Percentiles rank a stretch among this genome's conserved stretches.
Conservation (phyloP, 192 early-diverging fungal genomes). For the Coemansia furcata region DNA sequence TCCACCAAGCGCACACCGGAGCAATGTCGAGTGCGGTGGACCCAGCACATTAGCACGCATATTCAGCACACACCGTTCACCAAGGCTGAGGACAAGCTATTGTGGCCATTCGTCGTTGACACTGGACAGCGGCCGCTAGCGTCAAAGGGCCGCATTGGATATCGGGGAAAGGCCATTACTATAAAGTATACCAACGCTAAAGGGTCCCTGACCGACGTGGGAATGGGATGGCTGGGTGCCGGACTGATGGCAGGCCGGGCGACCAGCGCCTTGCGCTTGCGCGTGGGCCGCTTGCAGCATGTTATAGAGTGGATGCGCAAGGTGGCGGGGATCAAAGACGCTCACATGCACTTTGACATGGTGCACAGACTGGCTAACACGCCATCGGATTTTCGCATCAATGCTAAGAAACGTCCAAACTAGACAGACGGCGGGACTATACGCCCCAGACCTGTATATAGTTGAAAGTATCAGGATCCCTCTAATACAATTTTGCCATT, state of each 20-base stretch:
- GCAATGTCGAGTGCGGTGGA: constrained; percentile 22
- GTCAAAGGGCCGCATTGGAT: neutral
- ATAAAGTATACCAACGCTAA: neutral
- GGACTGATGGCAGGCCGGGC: constrained; percentile 10
- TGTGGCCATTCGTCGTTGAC: constrained; percentile 26
- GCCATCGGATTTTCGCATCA: constrained; percentile 14
- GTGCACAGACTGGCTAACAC: constrained; percentile 26
- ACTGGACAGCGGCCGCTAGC: neutral
- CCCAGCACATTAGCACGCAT: constrained; percentile 16
- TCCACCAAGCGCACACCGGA: neutral
- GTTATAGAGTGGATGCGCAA: constrained; percentile 23
- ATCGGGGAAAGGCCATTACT: constrained; percentile 1
- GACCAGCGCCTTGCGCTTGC: neutral
- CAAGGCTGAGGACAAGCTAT: constrained; percentile 14
- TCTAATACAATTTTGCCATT: neutral
- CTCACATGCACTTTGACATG: constrained; percentile 19
- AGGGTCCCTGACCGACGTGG: neutral
- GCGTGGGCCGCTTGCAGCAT: constrained; percentile 8
- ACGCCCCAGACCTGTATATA: neutral
- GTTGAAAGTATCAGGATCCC: neutral
- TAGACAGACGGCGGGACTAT: neutral
- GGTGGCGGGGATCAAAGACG: constrained; percentile 7
- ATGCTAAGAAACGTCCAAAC: neutral
- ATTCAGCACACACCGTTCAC: constrained; percentile 25
- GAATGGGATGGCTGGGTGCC: constrained; percentile 22